Percentiles rank a stretch among this genome's conserved stretches.
These are phyloP conservation scores for Caloboletus firmus DNA, from an alignment of 1,284 basidiomycete genomes.

Conservation along the genomic window DNA sequence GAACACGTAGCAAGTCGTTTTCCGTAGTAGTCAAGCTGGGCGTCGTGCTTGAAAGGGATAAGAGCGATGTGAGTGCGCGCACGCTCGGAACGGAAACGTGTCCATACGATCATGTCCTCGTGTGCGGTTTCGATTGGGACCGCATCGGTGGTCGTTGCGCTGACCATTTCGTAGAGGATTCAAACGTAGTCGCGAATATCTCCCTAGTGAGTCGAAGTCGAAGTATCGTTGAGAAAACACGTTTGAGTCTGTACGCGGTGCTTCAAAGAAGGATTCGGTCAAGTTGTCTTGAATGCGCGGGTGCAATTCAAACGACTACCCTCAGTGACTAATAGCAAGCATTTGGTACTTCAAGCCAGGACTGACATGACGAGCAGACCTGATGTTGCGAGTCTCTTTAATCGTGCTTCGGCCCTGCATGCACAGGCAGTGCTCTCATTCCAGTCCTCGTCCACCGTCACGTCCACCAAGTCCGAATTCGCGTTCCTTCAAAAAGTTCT, in stretches of 20 bases:
- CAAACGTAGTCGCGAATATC: neutral
- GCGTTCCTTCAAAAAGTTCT: constrained; percentile 85
- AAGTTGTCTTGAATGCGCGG: neutral
- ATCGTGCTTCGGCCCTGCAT: constrained; percentile 55
- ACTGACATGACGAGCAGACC: neutral
- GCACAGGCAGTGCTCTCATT: constrained; percentile 50
- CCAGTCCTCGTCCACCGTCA: constrained; percentile 42
- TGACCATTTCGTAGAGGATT: constrained; percentile 15
- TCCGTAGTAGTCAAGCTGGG: constrained; percentile 97
- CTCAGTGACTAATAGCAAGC: too few species aligned
- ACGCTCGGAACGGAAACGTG: neutral
- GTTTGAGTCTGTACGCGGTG: neutral
- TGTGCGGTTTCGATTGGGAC: constrained; percentile 88
- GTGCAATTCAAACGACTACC: neutral
- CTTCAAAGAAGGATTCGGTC: neutral
- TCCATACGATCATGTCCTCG: constrained; percentile 91
- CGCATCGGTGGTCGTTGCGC: constrained; percentile 59
- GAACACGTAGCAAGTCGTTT: constrained; percentile 96
- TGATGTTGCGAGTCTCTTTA: constrained; percentile 32
- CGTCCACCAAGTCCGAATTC: constrained; percentile 57
- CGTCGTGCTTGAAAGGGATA: constrained; percentile 74
- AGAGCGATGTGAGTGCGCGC: neutral
- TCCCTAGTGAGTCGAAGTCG: neutral
- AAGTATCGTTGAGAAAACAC: neutral
- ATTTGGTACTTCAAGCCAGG: neutral